A percentile compares a stretch with the other conserved stretches of the same genome.
These are phyloP conservation scores for Drechslera avenae DNA, from an alignment of 2,329 filamentous ascomycete genomes.

Conservation along the genomic window DNA sequence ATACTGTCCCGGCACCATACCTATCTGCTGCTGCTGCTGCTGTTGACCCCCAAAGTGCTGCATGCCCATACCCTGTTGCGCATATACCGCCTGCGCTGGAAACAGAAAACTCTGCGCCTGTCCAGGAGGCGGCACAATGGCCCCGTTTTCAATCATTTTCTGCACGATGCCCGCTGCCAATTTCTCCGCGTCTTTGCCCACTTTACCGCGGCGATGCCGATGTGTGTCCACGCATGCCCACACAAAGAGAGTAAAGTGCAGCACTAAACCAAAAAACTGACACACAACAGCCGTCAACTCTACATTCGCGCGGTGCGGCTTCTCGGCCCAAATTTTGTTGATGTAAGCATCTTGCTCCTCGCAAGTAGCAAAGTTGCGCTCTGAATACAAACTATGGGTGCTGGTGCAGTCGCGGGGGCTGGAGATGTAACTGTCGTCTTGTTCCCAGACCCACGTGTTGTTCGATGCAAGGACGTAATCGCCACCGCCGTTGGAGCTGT, in stretches of 20 bases:
- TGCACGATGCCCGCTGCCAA: slow-evolving; percentile 41
- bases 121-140: slow-evolving; percentile 32
- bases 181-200: slow-evolving; percentile 40
- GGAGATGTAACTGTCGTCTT: slow-evolving; percentile 14
- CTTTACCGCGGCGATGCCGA: slow-evolving; percentile 26
- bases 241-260: slow-evolving; percentile 46
- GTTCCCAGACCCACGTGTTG: slow-evolving; percentile 41
- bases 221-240: slow-evolving; percentile 48
- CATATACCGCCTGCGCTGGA: slow-evolving; percentile 15
- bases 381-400: not conserved
- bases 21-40: slow-evolving; percentile 7
- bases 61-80: slow-evolving; percentile 2
- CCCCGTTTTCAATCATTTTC: slow-evolving; percentile 41
- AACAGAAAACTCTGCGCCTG: slow-evolving; percentile 18
- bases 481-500: slow-evolving; percentile 19
- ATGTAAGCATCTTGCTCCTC: slow-evolving; percentile 39
- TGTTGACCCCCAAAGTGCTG: slow-evolving; percentile 4
- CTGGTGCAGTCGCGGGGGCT: slow-evolving; percentile 23
- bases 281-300: slow-evolving; percentile 35
- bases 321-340: slow-evolving; percentile 36
- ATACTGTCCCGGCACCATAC: slow-evolving; percentile 9
- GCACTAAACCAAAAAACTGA: slow-evolving; percentile 35
- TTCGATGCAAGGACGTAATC: slow-evolving; percentile 33
- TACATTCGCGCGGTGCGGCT: slow-evolving; percentile 25
- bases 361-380: slow-evolving; percentile 28